These are phyloP conservation scores for Russula earlei DNA, from an alignment of 768 basidiomycete genomes.

Conservation along the genomic window DNA sequence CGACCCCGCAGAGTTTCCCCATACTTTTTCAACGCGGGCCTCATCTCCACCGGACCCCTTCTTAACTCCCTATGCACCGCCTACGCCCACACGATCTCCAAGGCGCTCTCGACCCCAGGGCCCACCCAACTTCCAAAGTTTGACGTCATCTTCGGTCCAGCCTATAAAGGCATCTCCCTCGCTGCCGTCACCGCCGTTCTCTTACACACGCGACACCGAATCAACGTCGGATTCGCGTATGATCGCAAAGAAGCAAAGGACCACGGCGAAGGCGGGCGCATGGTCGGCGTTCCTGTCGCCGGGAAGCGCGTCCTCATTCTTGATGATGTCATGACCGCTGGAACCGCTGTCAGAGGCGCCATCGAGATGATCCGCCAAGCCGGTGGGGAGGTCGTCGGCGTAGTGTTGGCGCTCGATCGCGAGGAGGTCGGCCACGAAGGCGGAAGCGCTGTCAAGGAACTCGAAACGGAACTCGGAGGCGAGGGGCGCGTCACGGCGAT, in stretches of 20 bases:
- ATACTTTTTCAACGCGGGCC: conserved; percentile 95
- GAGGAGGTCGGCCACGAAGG: conserved; percentile 75
- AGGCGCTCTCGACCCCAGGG: conserved; percentile 33
- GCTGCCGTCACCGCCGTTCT: conserved; percentile 77
- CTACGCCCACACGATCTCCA: conserved; percentile 72
- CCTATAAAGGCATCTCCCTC: conserved; percentile 95
- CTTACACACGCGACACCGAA: conserved; percentile 54
- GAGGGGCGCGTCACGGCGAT: conserved; percentile 67
- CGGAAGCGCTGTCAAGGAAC: conserved; percentile 70
- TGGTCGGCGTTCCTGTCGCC: conserved; percentile 79
- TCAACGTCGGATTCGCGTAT: conserved; percentile 75
- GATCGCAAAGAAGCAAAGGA: conserved; percentile 95
- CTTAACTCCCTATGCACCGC: conserved; percentile 69
- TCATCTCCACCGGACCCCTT: conserved; percentile 76
- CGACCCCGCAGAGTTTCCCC: conserved; percentile 53
- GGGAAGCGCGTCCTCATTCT: conserved; percentile 80
- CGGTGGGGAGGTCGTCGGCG: conserved; percentile 80
- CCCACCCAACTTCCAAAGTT: conserved; percentile 34
- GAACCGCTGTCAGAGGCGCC: conserved; percentile 79
- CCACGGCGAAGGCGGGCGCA: conserved; percentile 89
- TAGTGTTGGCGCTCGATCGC: conserved; percentile 78
- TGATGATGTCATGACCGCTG: conserved; percentile 94
- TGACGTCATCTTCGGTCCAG: conserved; percentile 90
- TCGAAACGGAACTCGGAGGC: conserved; percentile 64
- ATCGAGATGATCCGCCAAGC: conserved; percentile 59